Conservation (phyloP, 306 rosid species). For the Aeschynomene evenia region DNA sequence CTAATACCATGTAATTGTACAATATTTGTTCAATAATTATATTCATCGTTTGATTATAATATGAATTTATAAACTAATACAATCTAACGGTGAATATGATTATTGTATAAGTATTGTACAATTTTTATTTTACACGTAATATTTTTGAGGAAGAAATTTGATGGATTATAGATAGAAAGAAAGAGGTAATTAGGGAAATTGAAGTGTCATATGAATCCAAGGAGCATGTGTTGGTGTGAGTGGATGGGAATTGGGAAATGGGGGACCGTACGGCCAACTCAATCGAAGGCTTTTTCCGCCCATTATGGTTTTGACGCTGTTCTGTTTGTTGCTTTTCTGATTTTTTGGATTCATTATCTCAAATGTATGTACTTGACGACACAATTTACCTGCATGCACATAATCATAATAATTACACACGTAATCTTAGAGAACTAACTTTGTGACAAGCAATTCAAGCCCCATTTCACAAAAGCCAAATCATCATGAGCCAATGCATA, state of each 20-base stretch:
- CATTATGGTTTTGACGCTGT: background rate
- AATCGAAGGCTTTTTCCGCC: background rate
- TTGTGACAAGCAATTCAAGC: conserved; percentile 23
- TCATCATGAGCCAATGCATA: conserved; percentile 20
- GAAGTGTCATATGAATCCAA: background rate
- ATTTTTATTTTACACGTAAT: no score
- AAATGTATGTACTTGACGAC: conserved; percentile 36
- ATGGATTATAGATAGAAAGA: no score
- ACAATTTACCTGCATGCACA: conserved; percentile 31
- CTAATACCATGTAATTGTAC: no score
- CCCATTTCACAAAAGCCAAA: conserved; percentile 31
- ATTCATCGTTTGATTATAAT: no score
- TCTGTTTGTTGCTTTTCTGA: conserved; percentile 17
- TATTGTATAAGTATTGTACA: no score
- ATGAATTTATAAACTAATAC: no score
- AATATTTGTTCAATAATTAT: no score
- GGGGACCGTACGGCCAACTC: conserved; percentile 26
- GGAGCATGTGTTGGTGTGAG: conserved; percentile 21
- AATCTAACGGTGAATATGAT: no score
- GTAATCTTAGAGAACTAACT: conserved; percentile 15
- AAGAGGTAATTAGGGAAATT: background rate
- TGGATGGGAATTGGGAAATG: background rate
- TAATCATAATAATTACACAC: conserved; percentile 34
- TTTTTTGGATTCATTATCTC: conserved; percentile 15
- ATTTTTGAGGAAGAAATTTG: no score